Evolutionary conservation across 768 basidiomycete species (phyloP), one percentile per base, ranked within the genome.

Genomic region (Pilatotrama ljubarskyi): DNA sequence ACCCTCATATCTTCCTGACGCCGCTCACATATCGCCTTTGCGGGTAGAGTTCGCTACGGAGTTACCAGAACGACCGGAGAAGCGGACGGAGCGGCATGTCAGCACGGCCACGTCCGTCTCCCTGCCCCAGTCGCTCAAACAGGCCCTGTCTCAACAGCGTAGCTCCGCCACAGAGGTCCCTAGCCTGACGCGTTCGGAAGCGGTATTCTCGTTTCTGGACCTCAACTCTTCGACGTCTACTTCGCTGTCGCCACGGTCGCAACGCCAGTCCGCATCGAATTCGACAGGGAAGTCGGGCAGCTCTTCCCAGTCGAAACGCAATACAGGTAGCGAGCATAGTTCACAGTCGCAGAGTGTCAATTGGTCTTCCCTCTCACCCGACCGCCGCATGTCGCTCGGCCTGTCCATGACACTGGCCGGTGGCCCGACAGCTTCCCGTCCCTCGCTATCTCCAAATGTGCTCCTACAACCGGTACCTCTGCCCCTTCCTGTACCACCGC

Each of bases 141-240:
- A 67, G 43, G 70, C 70, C 5, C 58, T 71, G 26, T 18, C 65
- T 26, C 48, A 56, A 51, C 49, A 55, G 51, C 22, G 43, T 7
- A 47, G 20, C 32, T 42, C 38, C 48, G 41, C 36, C 11, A 26
- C 51, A 29, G 51, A 18, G 10, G 42, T 48, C 17, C 38, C 59
- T 29, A 58, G 50, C 26, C 62, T 48, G 36, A 55, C 52, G 6
- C 51, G 47, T 44, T 51, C 51, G 26, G 62, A 59, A 35, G 50
- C 54, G 4, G 43, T 64, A 13, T 62, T 64, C 52, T 72, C 71
- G 5, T 72, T 72, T 62, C 62, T 72, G 35, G 71, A 72, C 55
- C 58, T 72, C 25, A 32, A 50, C 47, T 69, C 71, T 13, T 69
- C 68, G 14, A 57, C 57, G 17, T 64, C 69, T 17, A 64, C 66